These are phyloP conservation scores for Boletus insuetus DNA, from an alignment of 768 basidiomycete genomes.

Conservation along the genomic window DNA sequence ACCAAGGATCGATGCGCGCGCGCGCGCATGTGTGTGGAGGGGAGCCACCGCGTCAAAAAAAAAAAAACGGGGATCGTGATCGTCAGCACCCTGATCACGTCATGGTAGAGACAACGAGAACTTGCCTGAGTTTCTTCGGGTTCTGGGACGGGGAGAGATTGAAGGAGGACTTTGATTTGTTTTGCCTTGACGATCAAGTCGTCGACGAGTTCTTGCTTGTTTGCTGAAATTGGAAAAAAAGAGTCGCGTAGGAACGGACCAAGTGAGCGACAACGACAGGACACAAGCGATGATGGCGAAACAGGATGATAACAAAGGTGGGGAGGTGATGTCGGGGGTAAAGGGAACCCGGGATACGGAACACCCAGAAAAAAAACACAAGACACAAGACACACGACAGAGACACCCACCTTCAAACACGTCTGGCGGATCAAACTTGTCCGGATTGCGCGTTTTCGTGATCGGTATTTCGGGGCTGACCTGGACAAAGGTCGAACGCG, in stretches of 20 bases:
- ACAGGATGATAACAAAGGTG: too few relatives aligned
- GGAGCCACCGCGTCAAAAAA: too few relatives aligned
- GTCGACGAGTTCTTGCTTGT: constrained; percentile 77
- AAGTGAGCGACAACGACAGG: background rate
- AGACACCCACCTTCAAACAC: constrained; percentile 63
- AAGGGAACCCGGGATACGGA: background rate
- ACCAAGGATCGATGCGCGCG: too few relatives aligned
- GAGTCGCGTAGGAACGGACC: background rate
- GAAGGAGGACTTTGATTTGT: constrained; percentile 82
- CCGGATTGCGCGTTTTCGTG: constrained; percentile 71
- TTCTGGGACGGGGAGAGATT: constrained; percentile 75
- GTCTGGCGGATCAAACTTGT: constrained; percentile 69
- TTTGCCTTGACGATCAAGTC: constrained; percentile 87
- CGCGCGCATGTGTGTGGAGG: background rate
- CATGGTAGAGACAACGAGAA: background rate
- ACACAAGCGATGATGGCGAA: too few relatives aligned
- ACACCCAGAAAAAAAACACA: too few relatives aligned
- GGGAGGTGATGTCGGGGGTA: background rate
- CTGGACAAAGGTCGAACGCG: constrained; percentile 72
- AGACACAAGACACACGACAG: too few relatives aligned
- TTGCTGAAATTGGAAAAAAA: constrained; percentile 45
- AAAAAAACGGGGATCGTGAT: too few relatives aligned
- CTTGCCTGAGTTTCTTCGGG: constrained; percentile 68
- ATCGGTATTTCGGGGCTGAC: constrained; percentile 79
- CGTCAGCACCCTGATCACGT: too few relatives aligned